Evolutionary conservation across 2,329 filamentous ascomycete genomes (phyloP), one percentile per base, ranked within the genome.

Genomic region (Sarocladium strictum): DNA sequence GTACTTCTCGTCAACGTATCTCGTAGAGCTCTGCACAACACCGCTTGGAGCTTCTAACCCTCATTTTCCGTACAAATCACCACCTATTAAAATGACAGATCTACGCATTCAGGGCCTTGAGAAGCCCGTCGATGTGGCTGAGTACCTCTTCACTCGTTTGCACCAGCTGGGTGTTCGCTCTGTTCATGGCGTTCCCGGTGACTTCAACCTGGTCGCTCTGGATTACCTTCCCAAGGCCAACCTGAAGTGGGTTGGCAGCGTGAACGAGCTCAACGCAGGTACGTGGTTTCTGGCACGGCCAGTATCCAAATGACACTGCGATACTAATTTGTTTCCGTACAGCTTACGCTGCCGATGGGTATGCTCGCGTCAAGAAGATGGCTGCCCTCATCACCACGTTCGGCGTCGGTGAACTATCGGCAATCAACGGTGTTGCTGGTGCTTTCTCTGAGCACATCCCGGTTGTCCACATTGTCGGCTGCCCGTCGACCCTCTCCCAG

Each of bases 311-410:
- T n/a, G n/a, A n/a, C n/a, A n/a, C 23, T 27, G 12, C 14, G 23
- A 5, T 47, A 12, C 43, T 47, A 14, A 53, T 23, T 52, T 24
- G 2, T 17, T 15, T 33, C 29, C 23, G 24, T 17, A 9, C 63
- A 81, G 86, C 84, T 17, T 91, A 91, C 63, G 87, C 87, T 26
- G 86, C 88, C n/a, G 88, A 91, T 70, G 88, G 87, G 23, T 91
- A 91, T 65, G 86, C 86, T 55, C 80, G 87, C 58, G 78, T 89
- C 57, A 87, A 86, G 55, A 84, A 86, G 41, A 83, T 90, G 32
- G 78, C 79, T 3, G 86, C 86, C 27, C 69, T 91, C 49, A 70
- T 91, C 60, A 91, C 87, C 38, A 90, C 87, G 1, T 90, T 90
- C 58, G 88, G 87, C 53, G 86, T 90, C 3, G 87, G 83, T 53